phyloP scores from a whole-genome alignment of 2,329 filamentous ascomycete species.

The Penicillium sp. region DNA sequence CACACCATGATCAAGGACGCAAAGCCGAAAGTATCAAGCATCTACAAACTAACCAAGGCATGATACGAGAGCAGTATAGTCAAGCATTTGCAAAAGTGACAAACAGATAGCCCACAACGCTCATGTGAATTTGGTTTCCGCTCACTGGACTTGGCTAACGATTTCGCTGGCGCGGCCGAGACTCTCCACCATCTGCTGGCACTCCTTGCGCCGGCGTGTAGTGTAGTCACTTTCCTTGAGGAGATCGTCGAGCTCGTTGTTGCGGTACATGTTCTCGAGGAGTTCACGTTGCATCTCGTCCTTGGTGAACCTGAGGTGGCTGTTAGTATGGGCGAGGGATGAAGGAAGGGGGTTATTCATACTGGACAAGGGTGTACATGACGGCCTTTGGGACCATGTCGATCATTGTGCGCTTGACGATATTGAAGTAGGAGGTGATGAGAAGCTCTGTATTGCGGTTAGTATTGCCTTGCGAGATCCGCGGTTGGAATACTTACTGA shows the following conservation, averaged over 20 bases:
- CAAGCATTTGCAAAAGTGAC: constrained; percentile 18
- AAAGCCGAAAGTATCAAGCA: constrained; percentile 3
- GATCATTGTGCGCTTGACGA: constrained; percentile 97
- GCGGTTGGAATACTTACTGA: constrained; percentile 66
- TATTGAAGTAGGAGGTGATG: constrained; percentile 97
- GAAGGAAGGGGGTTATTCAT: constrained; percentile 46
- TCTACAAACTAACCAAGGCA: constrained; percentile 9
- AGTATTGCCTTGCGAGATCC: constrained; percentile 8
- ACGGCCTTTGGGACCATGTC: constrained; percentile 99
- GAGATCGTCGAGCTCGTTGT: constrained; percentile 84
- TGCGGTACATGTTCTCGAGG: constrained; percentile 95
- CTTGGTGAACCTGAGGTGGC: constrained; percentile 72
- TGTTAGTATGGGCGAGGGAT: constrained; percentile 8
- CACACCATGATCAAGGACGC: constrained; percentile 1
- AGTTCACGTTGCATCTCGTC: constrained; percentile 98
- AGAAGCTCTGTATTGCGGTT: constrained; percentile 68
- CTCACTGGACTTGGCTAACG: constrained; percentile 72
- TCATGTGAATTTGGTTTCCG: background rate
- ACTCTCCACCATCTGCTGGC: constrained; percentile 98
- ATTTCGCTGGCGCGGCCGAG: constrained; percentile 89
- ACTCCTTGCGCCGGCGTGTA: constrained; percentile 90
- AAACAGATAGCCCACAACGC: constrained; percentile 19
- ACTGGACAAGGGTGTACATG: constrained; percentile 96
- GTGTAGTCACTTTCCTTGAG: constrained; percentile 99
- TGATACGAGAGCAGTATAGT: constrained; percentile 16